These are phyloP conservation scores for Aegilops sharonensis DNA, from an alignment of 176 grass and related monocot species.

Conservation along the genomic window DNA sequence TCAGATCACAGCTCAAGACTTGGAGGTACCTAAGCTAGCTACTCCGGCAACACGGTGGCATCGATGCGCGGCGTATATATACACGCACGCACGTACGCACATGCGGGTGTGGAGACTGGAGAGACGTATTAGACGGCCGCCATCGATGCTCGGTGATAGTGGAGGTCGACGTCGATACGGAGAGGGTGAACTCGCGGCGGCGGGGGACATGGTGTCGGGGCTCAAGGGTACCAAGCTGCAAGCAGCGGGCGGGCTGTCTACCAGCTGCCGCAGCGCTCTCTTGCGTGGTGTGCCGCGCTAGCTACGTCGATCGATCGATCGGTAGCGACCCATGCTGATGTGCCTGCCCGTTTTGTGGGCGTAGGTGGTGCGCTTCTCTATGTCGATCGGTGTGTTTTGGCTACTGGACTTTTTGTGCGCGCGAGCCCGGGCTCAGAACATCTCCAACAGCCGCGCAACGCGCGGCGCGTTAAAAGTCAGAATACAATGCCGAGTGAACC, in stretches of 20 bases:
- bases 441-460: no score
- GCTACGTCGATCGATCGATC: background rate
- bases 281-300: background rate
- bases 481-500: no score
- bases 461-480: no score
- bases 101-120: no score
- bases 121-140: background rate
- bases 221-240: conserved; percentile 24
- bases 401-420: no score
- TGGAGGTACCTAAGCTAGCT: background rate
- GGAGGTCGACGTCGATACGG: background rate
- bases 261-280: background rate
- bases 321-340: no score
- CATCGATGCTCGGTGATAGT: background rate
- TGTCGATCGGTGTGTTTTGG: no score
- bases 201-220: conserved; percentile 49
- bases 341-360: no score
- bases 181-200: background rate
- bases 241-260: conserved; percentile 24
- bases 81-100: background rate
- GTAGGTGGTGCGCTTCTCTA: no score
- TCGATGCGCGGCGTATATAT: conserved; percentile 23
- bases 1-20: background rate
- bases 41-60: background rate
- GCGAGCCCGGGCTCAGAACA: no score